These are phyloP conservation scores for Phytophthora pseudosyringae DNA, from an alignment of 352 stramenopile species.

Conservation along the genomic window DNA sequence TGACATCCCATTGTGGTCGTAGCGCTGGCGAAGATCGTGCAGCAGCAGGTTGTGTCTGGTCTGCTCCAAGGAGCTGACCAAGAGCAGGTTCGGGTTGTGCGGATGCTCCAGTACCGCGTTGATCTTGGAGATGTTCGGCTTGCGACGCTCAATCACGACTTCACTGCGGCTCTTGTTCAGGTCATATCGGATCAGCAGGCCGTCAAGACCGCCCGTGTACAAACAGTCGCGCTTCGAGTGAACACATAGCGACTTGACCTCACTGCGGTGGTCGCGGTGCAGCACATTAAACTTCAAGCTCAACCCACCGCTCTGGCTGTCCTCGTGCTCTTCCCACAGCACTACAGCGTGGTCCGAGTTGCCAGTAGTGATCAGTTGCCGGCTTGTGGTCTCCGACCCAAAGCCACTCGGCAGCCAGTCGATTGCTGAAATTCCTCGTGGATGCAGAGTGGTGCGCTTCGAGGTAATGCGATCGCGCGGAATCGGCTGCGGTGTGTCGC, in stretches of 20 bases:
- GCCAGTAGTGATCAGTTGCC: slow-evolving; percentile 69
- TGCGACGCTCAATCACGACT: slow-evolving; percentile 73
- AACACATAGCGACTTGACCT: slow-evolving; percentile 78
- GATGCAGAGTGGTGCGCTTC: slow-evolving; percentile 67
- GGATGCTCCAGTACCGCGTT: slow-evolving; percentile 85
- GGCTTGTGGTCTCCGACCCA: slow-evolving; percentile 51
- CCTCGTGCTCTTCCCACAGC: slow-evolving; percentile 75
- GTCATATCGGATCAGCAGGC: slow-evolving; percentile 76
- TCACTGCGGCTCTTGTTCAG: slow-evolving; percentile 48
- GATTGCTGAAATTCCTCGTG: slow-evolving; percentile 68
- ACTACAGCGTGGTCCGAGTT: slow-evolving; percentile 77
- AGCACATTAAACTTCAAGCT: slow-evolving; percentile 75
- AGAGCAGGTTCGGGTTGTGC: slow-evolving; percentile 80
- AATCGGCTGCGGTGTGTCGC: slow-evolving; percentile 48
- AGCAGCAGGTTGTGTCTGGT: slow-evolving; percentile 73
- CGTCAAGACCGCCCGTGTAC: slow-evolving; percentile 79
- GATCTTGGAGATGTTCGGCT: slow-evolving; percentile 84
- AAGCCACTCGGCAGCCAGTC: slow-evolving; percentile 70
- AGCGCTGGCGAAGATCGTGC: slow-evolving; percentile 72
- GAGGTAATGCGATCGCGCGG: slow-evolving; percentile 62
- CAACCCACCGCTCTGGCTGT: slow-evolving; percentile 24
- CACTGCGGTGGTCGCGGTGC: slow-evolving; percentile 77
- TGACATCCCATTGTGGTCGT: slow-evolving; percentile 60
- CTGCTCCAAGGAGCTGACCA: slow-evolving; percentile 78
- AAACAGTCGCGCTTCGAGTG: slow-evolving; percentile 74